Evolutionary conservation across 345 rosid species (phyloP), one percentile per base, ranked within the genome.

Genomic region (Euphorbia lathyris): DNA sequence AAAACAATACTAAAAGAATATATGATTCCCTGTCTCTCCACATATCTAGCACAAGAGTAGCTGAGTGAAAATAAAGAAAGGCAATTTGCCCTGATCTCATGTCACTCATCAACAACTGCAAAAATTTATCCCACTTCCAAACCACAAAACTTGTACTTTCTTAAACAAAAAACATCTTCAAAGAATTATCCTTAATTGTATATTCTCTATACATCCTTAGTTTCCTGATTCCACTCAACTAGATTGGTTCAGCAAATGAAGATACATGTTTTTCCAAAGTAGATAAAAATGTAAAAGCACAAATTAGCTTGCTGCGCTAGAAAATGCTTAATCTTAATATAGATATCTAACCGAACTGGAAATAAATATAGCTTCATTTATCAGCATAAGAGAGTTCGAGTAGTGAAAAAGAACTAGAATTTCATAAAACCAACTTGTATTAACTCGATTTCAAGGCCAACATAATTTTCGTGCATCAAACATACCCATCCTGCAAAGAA

Each of bases 401-500:
- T 23, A 72, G 22, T 20, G 20, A 64, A 10, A 65, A 65, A 52
- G 66, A 77, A 76, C 73, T 59, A 68, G 58, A 82, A 47, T 63
- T 66, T 48, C 47, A 29, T 27, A 27, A 58, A 7, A 12, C 17
- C 66, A n/a, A n/a, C n/a, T n/a, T n/a, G n/a, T n/a, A n/a, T n/a
- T n/a, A n/a, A n/a, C n/a, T n/a, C n/a, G n/a, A n/a, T n/a, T n/a
- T n/a, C n/a, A n/a, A n/a, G n/a, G n/a, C n/a, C n/a, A n/a, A n/a
- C n/a, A n/a, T n/a, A n/a, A n/a, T n/a, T n/a, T n/a, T n/a, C n/a
- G n/a, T n/a, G n/a, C n/a, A n/a, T n/a, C n/a, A n/a, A n/a, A n/a
- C n/a, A n/a, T n/a, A n/a, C n/a, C n/a, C n/a, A n/a, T n/a, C n/a
- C n/a, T n/a, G n/a, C n/a, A n/a, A n/a, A n/a, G n/a, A n/a, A n/a